phyloP scores from a whole-genome alignment of 306 rosid species.

The Dryas drummondii region DNA sequence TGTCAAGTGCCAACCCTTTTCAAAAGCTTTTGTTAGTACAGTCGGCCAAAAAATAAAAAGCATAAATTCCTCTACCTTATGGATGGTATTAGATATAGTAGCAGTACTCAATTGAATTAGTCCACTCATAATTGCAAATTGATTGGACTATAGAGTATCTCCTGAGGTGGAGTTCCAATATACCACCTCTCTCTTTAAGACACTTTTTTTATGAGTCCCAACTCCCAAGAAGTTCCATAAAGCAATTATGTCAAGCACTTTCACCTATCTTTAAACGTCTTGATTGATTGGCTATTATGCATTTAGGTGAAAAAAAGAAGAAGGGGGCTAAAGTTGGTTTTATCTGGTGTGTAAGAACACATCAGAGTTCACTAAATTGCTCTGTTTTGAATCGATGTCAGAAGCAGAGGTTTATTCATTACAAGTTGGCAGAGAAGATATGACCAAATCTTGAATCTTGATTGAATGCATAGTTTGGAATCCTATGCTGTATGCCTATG shows the following conservation, averaged over 20 bases:
- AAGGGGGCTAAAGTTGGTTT: constrained; percentile 2
- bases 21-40: constrained; percentile 15
- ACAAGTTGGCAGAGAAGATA: neutral
- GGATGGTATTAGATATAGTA: constrained; percentile 17
- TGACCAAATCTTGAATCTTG: neutral
- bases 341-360: constrained; percentile 2
- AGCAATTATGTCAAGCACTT: neutral
- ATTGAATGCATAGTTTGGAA: constrained; percentile 2
- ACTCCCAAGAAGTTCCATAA: too few species aligned
- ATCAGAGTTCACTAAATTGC: constrained; percentile 3
- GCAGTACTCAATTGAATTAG: constrained; percentile 10
- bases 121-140: constrained; percentile 29
- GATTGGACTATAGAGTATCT: constrained; percentile 30
- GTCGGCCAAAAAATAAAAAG: constrained; percentile 25
- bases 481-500: neutral
- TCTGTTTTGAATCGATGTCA: constrained; percentile 2
- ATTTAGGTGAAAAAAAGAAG: constrained; percentile 5
- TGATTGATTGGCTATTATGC: constrained; percentile 2
- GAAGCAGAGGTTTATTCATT: neutral
- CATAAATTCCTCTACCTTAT: constrained; percentile 9
- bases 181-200: constrained; percentile 1
- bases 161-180: constrained; percentile 30
- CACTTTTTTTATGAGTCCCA: neutral
- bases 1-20: neutral
- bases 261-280: neutral